Conservation (phyloP, 2,329 filamentous ascomycete genomes). For the Claviceps quebecensis region DNA sequence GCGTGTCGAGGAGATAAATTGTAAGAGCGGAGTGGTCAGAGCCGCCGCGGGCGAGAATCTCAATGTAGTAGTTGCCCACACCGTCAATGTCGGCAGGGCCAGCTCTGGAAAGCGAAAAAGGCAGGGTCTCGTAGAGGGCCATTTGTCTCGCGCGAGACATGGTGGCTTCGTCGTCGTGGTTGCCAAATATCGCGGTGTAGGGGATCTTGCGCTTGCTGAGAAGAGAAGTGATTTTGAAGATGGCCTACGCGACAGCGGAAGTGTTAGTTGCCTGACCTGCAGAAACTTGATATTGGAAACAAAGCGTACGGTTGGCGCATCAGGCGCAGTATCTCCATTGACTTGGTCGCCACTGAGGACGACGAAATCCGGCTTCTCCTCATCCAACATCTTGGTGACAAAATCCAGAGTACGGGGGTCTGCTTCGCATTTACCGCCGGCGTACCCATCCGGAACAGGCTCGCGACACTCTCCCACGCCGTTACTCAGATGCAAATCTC, state of each 20-base stretch:
- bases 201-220: conserved; percentile 81
- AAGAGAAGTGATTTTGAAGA: conserved; percentile 83
- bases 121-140: conserved; percentile 71
- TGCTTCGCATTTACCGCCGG: conserved; percentile 72
- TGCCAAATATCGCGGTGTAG: conserved; percentile 89
- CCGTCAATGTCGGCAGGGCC: conserved; percentile 77
- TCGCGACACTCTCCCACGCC: conserved; percentile 78
- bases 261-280: background rate
- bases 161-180: conserved; percentile 87
- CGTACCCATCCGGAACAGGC: conserved; percentile 58
- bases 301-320: conserved; percentile 64
- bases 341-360: conserved; percentile 89
- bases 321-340: conserved; percentile 83
- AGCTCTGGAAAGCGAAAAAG: conserved; percentile 74
- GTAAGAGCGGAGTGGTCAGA: conserved; percentile 83
- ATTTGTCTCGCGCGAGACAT: conserved; percentile 68
- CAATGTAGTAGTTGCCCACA: conserved; percentile 87
- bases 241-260: conserved; percentile 39
- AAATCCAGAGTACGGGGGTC: conserved; percentile 88
- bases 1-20: conserved; percentile 88
- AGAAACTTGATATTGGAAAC: background rate
- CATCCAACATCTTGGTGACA: conserved; percentile 66
- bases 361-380: conserved; percentile 87
- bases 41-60: conserved; percentile 66
- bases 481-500: conserved; percentile 89